Percentiles rank a stretch among this genome's conserved stretches.
These are phyloP conservation scores for Starmerella etchellsii DNA, from an alignment of 805 yeast species.

Conservation along the genomic window DNA sequence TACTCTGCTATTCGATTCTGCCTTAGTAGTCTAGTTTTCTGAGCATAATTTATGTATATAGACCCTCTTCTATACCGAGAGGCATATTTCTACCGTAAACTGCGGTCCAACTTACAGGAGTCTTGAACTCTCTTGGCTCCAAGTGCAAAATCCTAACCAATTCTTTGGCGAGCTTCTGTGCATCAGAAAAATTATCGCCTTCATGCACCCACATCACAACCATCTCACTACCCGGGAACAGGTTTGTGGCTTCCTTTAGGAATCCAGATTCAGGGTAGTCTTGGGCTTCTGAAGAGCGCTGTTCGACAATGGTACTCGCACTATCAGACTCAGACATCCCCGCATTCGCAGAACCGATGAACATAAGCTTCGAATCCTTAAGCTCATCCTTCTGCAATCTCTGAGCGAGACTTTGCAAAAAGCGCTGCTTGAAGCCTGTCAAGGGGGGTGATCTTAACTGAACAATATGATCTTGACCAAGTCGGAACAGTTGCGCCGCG, in stretches of 20 bases:
- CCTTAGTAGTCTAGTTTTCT: background rate
- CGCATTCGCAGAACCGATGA: slow-evolving; percentile 64
- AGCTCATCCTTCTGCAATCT: slow-evolving; percentile 24
- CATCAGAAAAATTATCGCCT: slow-evolving; percentile 77
- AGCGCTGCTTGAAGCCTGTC: slow-evolving; percentile 44
- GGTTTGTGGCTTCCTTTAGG: slow-evolving; percentile 21
- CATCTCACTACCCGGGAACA: slow-evolving; percentile 17
- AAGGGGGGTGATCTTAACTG: slow-evolving; percentile 78
- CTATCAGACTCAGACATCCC: slow-evolving; percentile 29
- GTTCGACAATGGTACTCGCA: background rate
- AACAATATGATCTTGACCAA: slow-evolving; percentile 29
- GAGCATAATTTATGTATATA: slow-evolving; percentile 55
- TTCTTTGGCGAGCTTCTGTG: slow-evolving; percentile 37
- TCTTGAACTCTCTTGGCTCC: slow-evolving; percentile 12
- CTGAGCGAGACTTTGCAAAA: slow-evolving; percentile 36
- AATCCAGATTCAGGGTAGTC: slow-evolving; percentile 28
- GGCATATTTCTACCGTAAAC: slow-evolving; percentile 70
- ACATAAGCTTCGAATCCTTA: slow-evolving; percentile 30
- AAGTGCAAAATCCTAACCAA: slow-evolving; percentile 26
- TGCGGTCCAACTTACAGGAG: slow-evolving; percentile 73
- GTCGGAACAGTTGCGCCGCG: slow-evolving; percentile 44
- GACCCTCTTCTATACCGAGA: slow-evolving; percentile 59
- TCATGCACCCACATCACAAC: slow-evolving; percentile 58
- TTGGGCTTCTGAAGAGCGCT: slow-evolving; percentile 1
- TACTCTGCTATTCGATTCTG: no score